These are phyloP conservation scores for Backusella tarrabulga DNA, from an alignment of 192 early-diverging fungal genomes.

Conservation along the genomic window DNA sequence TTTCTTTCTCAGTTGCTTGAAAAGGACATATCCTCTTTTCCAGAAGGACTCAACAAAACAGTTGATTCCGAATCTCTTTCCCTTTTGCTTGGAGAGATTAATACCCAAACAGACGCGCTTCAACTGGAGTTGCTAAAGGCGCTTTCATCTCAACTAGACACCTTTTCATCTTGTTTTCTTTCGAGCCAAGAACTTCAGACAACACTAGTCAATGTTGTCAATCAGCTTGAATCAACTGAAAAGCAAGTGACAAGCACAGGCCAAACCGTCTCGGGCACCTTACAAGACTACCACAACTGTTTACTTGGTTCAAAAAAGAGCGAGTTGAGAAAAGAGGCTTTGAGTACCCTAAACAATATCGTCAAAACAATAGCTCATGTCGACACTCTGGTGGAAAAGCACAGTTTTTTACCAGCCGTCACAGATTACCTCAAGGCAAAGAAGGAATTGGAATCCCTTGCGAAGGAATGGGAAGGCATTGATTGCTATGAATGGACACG, in stretches of 20 bases:
- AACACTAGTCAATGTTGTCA: not conserved
- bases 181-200: not conserved
- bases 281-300: not conserved
- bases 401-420: not conserved
- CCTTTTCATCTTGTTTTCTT: constrained; percentile 7
- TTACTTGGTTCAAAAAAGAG: constrained; percentile 3
- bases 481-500: not conserved
- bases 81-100: not conserved
- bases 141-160: not conserved
- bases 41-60: not conserved
- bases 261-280: not conserved
- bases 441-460: not conserved
- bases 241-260: not conserved
- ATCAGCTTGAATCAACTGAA: not conserved
- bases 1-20: constrained; percentile 10
- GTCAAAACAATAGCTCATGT: not conserved
- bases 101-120: constrained; percentile 8
- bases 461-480: not conserved
- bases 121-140: constrained; percentile 9
- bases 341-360: not conserved
- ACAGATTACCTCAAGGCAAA: not conserved
- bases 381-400: not conserved
- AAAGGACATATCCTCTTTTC: not conserved
- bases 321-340: not conserved
- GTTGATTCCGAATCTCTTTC: constrained; percentile 8